Evolutionary conservation across 345 rosid species (phyloP), one percentile per base, ranked within the genome.

Genomic region (Eucalyptus polyanthemos): DNA sequence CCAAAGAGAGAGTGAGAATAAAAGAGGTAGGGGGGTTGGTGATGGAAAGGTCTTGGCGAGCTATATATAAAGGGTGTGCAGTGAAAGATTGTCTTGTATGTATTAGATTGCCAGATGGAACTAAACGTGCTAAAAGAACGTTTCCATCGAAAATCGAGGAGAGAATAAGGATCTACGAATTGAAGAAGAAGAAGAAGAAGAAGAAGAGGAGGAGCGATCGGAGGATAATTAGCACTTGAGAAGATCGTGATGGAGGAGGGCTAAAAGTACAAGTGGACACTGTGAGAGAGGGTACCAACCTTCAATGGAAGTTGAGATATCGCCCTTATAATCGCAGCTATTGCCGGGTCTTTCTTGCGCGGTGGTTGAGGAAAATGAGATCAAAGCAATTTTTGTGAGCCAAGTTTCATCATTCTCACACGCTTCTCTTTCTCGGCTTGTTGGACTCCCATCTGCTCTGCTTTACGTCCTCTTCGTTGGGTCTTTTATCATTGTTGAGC

Each of bases 301-400:
- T 76, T 60, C 88, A 60, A 42, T 60, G 90, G 89, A 89, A 34
- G 91, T 92, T 92, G 91, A 90, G 90, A 81, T 91, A 87, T 90
- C 90, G 89, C 85, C 85, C 85, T 76, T 76, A 76, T 42, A 76
- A 21, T 76, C 85, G 83, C 88, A 81, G 56, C 31, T 42, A 34
- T 54, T 58, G 90, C 81, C 51, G 44, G 12, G 80, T 50, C 80
- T 87, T 49, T 86, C 88, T 76, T 76, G 60, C 90, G 87, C 80
- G 92, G 93, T 90, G 19, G 94, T 89, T 91, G 94, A 86, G 88
- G 56, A 90, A 88, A 69, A 80, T 88, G 88, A 88, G 91, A 89
- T 69, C 53, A 54, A 91, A 51, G 62, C 58, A 76, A 76, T 42
- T 40, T 76, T 76, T 76, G 47, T 22, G 85, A 21, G 27, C 15